Evolutionary conservation across 1,284 basidiomycete genomes (phyloP).

Genomic region (Tausonia pullulans): DNA sequence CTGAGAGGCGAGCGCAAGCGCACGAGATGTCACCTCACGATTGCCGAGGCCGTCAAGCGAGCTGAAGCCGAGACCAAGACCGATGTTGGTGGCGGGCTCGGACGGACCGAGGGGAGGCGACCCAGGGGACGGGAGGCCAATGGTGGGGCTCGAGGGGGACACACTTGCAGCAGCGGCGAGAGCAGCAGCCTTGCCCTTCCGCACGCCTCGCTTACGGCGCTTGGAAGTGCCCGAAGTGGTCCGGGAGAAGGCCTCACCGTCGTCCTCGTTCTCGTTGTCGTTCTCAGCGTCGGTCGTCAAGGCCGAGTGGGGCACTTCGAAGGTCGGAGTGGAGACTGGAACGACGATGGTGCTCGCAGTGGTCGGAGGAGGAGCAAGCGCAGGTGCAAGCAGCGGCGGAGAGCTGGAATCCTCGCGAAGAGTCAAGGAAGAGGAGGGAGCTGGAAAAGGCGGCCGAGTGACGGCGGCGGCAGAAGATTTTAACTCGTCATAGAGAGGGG

Average conservation of each 20-base stretch:
- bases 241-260: slow-evolving; percentile 20
- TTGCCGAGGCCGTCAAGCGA: slow-evolving; percentile 14
- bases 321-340: slow-evolving; percentile 5
- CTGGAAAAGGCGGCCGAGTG: background rate
- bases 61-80: background rate
- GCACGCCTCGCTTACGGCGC: slow-evolving; percentile 33
- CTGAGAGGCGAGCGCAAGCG: slow-evolving; percentile 67
- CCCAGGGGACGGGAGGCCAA: background rate
- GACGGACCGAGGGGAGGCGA: background rate
- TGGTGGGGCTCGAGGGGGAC: slow-evolving; percentile 8
- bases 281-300: slow-evolving; percentile 9
- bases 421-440: background rate
- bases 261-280: slow-evolving; percentile 10
- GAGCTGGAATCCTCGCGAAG: background rate
- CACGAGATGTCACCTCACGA: slow-evolving; percentile 41
- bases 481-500: background rate
- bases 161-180: slow-evolving; percentile 27
- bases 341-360: background rate
- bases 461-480: slow-evolving; percentile 2
- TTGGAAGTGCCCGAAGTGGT: slow-evolving; percentile 28
- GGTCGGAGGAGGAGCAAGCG: background rate
- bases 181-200: slow-evolving; percentile 37
- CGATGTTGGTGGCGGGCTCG: background rate
- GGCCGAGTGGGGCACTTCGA: background rate
- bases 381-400: background rate